Conservation (phyloP, 2,329 filamentous ascomycete species). For the Diplocarpon rosae region DNA sequence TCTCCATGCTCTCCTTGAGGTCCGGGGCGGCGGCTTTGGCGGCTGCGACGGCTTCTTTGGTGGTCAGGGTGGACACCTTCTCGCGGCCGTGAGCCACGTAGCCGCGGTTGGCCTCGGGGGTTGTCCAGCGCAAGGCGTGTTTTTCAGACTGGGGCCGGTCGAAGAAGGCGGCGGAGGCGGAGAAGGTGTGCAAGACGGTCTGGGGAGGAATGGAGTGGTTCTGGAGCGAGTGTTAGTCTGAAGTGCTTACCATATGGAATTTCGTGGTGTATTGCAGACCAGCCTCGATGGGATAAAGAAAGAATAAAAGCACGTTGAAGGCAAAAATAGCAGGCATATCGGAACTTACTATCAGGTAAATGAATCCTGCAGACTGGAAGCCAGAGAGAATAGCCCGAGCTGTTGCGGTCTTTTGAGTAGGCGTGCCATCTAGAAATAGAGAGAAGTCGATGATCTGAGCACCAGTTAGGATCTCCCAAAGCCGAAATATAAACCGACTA, state of each 20-base stretch:
- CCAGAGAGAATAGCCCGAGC: conserved; percentile 65
- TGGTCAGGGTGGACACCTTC: conserved; percentile 17
- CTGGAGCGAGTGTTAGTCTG: not conserved
- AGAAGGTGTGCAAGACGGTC: conserved; percentile 51
- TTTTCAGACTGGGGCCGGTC: conserved; percentile 46
- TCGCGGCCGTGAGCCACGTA: conserved; percentile 43
- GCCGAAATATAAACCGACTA: conserved; percentile 3
- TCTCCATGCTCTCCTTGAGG: conserved; percentile 55
- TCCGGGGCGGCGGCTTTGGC: conserved; percentile 47
- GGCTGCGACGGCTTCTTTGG: conserved; percentile 30
- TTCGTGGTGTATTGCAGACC: not conserved
- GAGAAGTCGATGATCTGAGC: conserved; percentile 67
- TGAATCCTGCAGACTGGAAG: conserved; percentile 79
- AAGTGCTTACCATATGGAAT: not conserved
- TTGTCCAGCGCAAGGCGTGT: conserved; percentile 57
- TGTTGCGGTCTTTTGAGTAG: conserved; percentile 48
- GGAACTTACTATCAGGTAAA: conserved; percentile 54
- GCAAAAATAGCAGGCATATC: too few species aligned
- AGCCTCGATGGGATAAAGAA: not conserved
- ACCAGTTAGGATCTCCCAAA: not conserved
- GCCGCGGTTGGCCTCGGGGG: conserved; percentile 60
- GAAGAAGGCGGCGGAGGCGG: conserved; percentile 62
- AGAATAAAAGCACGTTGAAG: not conserved
- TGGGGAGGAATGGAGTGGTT: conserved; percentile 60
- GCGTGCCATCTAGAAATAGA: conserved; percentile 53